phyloP scores from a whole-genome alignment of 1,284 basidiomycete species.

The Cryptococcus maquisensis region DNA sequence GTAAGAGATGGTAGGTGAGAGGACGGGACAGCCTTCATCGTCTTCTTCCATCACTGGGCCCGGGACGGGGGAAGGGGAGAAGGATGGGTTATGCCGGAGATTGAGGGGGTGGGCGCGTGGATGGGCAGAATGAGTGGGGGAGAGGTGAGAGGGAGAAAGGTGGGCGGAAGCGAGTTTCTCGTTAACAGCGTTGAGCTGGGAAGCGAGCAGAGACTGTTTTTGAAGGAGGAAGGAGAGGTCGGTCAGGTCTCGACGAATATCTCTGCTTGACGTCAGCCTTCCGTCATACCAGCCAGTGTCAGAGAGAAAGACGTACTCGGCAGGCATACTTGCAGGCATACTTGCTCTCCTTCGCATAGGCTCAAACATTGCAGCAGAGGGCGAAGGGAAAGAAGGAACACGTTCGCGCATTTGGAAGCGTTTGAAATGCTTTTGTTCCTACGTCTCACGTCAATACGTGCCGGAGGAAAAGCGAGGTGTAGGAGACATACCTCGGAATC shows the following conservation, averaged over 20 bases:
- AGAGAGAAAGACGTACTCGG: conserved; percentile 1
- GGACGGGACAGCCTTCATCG: background rate
- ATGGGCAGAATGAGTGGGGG: background rate
- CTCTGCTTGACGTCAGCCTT: background rate
- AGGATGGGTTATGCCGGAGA: background rate
- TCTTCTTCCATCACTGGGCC: too few relatives aligned
- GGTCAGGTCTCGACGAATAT: background rate
- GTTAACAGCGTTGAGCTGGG: conserved; percentile 8
- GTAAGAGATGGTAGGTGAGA: background rate
- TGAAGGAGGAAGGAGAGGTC: conserved; percentile 7
- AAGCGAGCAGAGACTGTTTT: conserved; percentile 6
- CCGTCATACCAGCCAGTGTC: background rate
- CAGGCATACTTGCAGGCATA: conserved; percentile 11
- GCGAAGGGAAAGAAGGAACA: background rate
- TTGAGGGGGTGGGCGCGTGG: background rate
- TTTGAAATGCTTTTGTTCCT: too few relatives aligned
- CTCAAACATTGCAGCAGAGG: background rate
- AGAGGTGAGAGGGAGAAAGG: background rate
- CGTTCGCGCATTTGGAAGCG: background rate
- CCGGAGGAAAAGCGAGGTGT: background rate
- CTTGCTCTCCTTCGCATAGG: background rate
- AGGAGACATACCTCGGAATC: conserved; percentile 36
- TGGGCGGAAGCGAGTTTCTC: conserved; percentile 3
- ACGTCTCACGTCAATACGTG: background rate
- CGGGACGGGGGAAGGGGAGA: background rate